Evolutionary conservation across 2,329 filamentous ascomycete species (phyloP), one percentile per base, ranked within the genome.

Genomic region (Stenocarpella maydis): DNA sequence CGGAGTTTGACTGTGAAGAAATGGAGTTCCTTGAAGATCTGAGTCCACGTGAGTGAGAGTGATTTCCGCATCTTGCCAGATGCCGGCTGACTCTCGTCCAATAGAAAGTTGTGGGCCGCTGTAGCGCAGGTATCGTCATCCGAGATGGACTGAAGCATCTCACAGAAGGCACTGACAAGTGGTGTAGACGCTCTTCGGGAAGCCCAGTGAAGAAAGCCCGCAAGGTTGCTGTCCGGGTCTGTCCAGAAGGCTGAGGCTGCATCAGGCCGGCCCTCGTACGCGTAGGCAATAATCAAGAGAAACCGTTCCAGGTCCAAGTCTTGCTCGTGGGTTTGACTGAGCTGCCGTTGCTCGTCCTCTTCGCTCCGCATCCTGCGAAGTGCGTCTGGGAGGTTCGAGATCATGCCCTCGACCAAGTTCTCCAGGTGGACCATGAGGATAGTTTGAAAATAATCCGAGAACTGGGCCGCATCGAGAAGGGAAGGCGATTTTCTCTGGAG

Each of bases 141-240:
- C 0, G 96, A 93, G 58, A 99, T 91, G 1, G 95, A 92, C 76
- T 94, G 92, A 19, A 99, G 84, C 90, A 99, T 95, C 77, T 98
- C 95, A 79, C 96, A 99, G 75, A 98, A 99, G 15, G 95, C 95
- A 71, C 94, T 96, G 70, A 97, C 95, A 28, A 97, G 87, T n/a
- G 96, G 96, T 0, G 97, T 98, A 0, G 97, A 97, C 71, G 97
- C 94, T 75, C 96, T 88, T 74, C 94, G 91, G 4, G 96, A 97
- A n/a, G 95, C 93, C 96, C 96, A 99, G 73, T 97, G 93, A 78
- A 99, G 86, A 77, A 99, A 99, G 0, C 96, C 96, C 72, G 95
- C 93, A 39, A 99, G 84, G 74, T 98, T 97, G 76, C 94, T 94
- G 75, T 99, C 96, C 2, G 92, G 90, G 76, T 98, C 95, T 39